Conservation (phyloP, 2,329 filamentous ascomycete species). For the Ustulina deusta region DNA sequence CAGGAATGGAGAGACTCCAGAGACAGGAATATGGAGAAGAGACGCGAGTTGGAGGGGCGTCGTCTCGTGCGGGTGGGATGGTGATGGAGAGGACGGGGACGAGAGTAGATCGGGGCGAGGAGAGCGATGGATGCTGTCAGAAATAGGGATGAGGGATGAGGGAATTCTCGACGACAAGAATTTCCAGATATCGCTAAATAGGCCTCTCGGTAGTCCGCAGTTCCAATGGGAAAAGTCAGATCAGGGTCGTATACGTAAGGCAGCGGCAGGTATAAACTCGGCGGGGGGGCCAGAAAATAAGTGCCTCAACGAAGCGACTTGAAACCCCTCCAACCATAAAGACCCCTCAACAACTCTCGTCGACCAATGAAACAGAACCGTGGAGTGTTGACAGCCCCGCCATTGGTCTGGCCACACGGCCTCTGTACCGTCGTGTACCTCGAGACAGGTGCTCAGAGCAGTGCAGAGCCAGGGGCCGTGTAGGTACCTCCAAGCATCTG, state of each 20-base stretch:
- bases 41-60: neutral
- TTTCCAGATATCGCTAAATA: constrained; percentile 22
- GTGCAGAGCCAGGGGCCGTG: too few species aligned
- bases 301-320: constrained; percentile 32
- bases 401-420: constrained; percentile 26
- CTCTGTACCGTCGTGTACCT: too few species aligned
- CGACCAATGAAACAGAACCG: constrained; percentile 34
- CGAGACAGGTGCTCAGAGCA: too few species aligned
- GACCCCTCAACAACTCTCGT: constrained; percentile 21
- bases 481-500: neutral
- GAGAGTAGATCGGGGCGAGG: too few species aligned
- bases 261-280: too few species aligned
- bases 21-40: neutral
- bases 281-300: constrained; percentile 24
- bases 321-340: constrained; percentile 21
- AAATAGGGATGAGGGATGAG: constrained; percentile 24
- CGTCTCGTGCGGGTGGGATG: neutral
- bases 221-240: constrained; percentile 20
- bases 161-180: constrained; percentile 34
- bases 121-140: neutral
- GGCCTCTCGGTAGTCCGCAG: constrained; percentile 23
- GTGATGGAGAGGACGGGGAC: neutral
- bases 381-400: constrained; percentile 37
- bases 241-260: constrained; percentile 14
- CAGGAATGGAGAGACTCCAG: neutral